These are phyloP conservation scores for Yamadazyma dushanensis DNA, from an alignment of 1,139 yeast species.

Conservation along the genomic window DNA sequence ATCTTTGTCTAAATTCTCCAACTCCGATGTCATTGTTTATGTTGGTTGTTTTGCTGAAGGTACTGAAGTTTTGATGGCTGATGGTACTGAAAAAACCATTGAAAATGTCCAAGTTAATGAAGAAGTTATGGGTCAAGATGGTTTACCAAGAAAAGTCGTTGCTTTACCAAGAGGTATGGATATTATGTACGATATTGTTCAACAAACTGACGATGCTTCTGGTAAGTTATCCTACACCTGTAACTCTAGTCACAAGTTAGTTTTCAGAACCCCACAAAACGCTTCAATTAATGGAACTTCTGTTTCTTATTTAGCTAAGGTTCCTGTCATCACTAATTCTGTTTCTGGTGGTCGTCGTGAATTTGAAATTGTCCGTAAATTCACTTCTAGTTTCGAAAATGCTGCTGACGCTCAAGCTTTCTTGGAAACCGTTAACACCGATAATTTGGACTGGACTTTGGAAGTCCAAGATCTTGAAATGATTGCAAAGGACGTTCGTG, in stretches of 20 bases:
- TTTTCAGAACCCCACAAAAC: slow-evolving; percentile 26
- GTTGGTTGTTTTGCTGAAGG: slow-evolving; percentile 82
- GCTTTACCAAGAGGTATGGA: slow-evolving; percentile 42
- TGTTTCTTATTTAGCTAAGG: too few species aligned
- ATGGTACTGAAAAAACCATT: slow-evolving; percentile 33
- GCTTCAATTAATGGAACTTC: too few species aligned
- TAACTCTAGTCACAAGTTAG: slow-evolving; percentile 32
- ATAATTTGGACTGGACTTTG: slow-evolving; percentile 26
- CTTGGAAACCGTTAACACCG: slow-evolving; percentile 21
- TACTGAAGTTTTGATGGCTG: slow-evolving; percentile 42
- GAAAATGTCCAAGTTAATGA: slow-evolving; percentile 39
- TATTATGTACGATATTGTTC: slow-evolving; percentile 35
- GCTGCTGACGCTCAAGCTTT: too few species aligned
- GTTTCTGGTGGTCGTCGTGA: too few species aligned
- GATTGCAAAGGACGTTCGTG: slow-evolving; percentile 21
- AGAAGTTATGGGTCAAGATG: slow-evolving; percentile 44
- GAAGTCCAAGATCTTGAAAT: slow-evolving; percentile 30
- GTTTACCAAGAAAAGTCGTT: slow-evolving; percentile 37
- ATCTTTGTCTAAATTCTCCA: slow-evolving; percentile 93
- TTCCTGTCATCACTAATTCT: too few species aligned
- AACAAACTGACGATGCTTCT: slow-evolving; percentile 18
- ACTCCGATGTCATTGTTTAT: slow-evolving; percentile 93
- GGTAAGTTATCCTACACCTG: slow-evolving; percentile 27
- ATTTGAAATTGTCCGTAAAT: too few species aligned
- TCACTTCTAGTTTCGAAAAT: too few species aligned